Evolutionary conservation across 306 rosid genomes (phyloP).

Genomic region (Amphicarpaea edgeworthii): DNA sequence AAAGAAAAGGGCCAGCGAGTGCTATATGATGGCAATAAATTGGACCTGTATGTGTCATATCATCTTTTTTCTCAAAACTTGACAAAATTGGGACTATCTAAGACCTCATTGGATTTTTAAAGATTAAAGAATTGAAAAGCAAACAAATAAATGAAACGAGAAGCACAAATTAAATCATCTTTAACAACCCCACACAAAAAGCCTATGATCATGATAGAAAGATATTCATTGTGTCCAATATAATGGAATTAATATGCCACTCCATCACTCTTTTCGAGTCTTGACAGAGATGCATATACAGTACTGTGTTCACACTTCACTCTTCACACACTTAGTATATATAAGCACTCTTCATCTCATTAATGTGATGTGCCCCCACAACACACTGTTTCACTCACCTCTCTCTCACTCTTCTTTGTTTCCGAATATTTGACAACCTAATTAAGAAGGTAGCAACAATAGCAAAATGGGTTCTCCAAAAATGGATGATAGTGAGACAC

Average conservation of each 20-base stretch:
- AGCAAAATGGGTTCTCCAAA: constrained; percentile 52
- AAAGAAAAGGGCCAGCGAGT: constrained; percentile 23
- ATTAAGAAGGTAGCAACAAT: neutral
- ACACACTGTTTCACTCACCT: neutral
- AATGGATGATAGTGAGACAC: constrained; percentile 31
- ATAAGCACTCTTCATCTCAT: constrained; percentile 20
- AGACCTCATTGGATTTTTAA: constrained; percentile 31
- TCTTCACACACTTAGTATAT: constrained; percentile 35
- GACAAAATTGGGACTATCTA: constrained; percentile 23
- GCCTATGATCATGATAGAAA: constrained; percentile 10
- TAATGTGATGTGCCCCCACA: neutral
- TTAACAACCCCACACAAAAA: constrained; percentile 56
- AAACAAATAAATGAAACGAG: constrained; percentile 47
- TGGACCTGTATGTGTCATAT: constrained; percentile 43
- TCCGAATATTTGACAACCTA: constrained; percentile 14
- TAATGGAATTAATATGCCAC: constrained; percentile 44
- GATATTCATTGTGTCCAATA: neutral
- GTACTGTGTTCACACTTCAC: constrained; percentile 49
- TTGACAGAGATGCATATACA: constrained; percentile 34
- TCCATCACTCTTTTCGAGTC: constrained; percentile 18
- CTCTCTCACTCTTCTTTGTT: constrained; percentile 6
- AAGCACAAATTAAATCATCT: constrained; percentile 45
- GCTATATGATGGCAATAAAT: constrained; percentile 31
- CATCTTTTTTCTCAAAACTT: constrained; percentile 51
- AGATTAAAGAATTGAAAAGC: constrained; percentile 44